These are phyloP conservation scores for Crepidotus variabilis DNA, from an alignment of 768 basidiomycete species.

Conservation along the genomic window DNA sequence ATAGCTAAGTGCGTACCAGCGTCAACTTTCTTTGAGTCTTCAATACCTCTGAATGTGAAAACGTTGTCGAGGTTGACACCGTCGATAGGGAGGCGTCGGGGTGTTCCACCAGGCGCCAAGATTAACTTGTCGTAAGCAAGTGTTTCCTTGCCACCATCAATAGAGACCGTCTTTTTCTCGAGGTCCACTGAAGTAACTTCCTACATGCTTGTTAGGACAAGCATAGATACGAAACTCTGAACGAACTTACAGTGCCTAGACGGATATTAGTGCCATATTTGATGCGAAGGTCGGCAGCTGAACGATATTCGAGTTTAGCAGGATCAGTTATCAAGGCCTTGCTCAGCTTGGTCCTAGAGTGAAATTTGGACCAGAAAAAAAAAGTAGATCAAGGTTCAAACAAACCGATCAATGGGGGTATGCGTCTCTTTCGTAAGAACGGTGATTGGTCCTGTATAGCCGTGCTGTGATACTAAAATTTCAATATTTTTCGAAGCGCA, in stretches of 20 bases:
- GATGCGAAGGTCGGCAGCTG: slow-evolving; percentile 69
- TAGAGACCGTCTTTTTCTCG: slow-evolving; percentile 53
- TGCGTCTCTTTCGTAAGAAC: slow-evolving; percentile 76
- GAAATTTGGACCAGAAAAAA: slow-evolving; percentile 1
- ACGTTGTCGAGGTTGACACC: slow-evolving; percentile 76
- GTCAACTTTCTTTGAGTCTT: slow-evolving; percentile 70
- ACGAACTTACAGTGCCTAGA: slow-evolving; percentile 42
- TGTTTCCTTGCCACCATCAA: slow-evolving; percentile 56
- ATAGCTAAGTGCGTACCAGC: slow-evolving; percentile 48
- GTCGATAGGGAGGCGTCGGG: slow-evolving; percentile 73
- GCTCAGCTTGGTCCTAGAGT: slow-evolving; percentile 75
- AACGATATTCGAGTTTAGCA: slow-evolving; percentile 72
- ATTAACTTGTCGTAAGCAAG: slow-evolving; percentile 75
- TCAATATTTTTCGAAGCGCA: slow-evolving; percentile 6
- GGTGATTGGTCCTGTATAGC: slow-evolving; percentile 73
- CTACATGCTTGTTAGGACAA: slow-evolving; percentile 26
- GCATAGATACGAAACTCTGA: neutral
- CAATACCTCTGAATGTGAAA: slow-evolving; percentile 65
- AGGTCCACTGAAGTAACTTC: slow-evolving; percentile 71
- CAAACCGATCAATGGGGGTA: slow-evolving; percentile 77
- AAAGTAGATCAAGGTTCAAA: neutral
- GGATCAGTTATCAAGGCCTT: slow-evolving; percentile 80
- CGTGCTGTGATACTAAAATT: slow-evolving; percentile 48
- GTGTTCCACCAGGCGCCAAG: slow-evolving; percentile 72
- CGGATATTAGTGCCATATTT: slow-evolving; percentile 69